These are phyloP conservation scores for Anethum foeniculum DNA, from an alignment of 140 eudicot species.

Conservation along the genomic window DNA sequence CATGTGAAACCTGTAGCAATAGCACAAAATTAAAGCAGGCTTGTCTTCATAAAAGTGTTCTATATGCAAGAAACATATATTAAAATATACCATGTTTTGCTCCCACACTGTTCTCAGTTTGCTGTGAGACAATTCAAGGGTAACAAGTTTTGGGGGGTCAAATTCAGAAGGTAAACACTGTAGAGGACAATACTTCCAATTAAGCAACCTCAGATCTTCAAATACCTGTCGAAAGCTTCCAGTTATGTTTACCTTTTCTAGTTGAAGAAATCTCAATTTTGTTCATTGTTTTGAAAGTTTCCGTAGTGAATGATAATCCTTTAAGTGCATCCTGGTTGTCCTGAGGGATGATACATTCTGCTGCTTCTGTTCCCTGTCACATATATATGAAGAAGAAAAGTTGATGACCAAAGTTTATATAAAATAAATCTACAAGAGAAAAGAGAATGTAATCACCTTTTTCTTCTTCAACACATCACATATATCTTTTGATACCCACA, in stretches of 20 bases:
- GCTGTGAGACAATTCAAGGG: constrained; percentile 20
- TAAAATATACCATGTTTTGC: neutral
- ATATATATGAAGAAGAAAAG: neutral
- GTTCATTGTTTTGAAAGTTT: neutral
- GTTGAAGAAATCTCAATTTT: neutral
- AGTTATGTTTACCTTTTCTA: neutral
- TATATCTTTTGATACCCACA: too few relatives aligned
- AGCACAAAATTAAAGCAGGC: constrained; percentile 17
- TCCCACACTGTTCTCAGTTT: neutral
- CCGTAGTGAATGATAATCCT: fast-evolving
- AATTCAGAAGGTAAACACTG: neutral
- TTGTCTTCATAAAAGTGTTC: neutral
- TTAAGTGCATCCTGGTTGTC: too few relatives aligned
- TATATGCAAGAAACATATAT: neutral
- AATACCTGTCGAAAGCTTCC: neutral
- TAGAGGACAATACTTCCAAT: neutral
- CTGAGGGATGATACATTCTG: neutral
- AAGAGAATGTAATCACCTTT: too few relatives aligned
- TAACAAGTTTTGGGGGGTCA: constrained; percentile 13
- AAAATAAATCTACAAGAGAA: too few relatives aligned
- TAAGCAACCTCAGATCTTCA: neutral
- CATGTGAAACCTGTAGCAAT: neutral
- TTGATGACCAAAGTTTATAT: neutral
- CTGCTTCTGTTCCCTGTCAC: constrained; percentile 6
- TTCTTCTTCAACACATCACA: too few relatives aligned